Percentiles rank a stretch among this genome's conserved stretches.
Evolutionary conservation across 345 rosid species (phyloP).

Genomic region (Syzygium grande): DNA sequence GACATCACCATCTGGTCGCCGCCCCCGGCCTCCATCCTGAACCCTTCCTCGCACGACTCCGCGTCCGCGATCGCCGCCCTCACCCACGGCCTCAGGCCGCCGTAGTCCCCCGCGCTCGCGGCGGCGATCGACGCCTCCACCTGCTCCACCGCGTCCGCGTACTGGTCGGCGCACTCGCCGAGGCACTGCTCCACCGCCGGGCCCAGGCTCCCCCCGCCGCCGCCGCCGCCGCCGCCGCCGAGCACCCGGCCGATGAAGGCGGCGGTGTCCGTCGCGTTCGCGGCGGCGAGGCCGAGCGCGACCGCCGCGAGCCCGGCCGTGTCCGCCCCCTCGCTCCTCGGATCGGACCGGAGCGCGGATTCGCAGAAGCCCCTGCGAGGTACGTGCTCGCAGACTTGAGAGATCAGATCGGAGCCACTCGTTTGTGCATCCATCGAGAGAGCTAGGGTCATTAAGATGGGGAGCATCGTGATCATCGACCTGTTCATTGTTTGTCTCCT

Average conservation of each 20-base stretch:
- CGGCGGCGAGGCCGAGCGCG: not conserved
- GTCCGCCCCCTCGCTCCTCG: not conserved
- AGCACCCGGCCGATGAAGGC: not conserved
- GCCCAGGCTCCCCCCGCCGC: not conserved
- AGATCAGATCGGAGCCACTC: not conserved
- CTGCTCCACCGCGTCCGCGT: slow-evolving; percentile 13
- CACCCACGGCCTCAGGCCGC: slow-evolving; percentile 3
- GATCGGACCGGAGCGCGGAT: not conserved
- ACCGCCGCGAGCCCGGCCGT: not conserved
- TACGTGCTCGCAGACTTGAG: not conserved
- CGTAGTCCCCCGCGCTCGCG: not conserved
- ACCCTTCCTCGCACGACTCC: slow-evolving; percentile 7
- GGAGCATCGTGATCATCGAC: not conserved
- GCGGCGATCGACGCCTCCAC: slow-evolving; percentile 13
- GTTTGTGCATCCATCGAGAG: not conserved
- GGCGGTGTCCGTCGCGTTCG: slow-evolving; percentile 3
- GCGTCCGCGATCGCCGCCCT: slow-evolving; percentile 4
- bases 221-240: not conserved
- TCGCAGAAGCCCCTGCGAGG: not conserved
- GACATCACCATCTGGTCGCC: not conserved
- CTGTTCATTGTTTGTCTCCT: not conserved
- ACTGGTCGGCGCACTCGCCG: slow-evolving; percentile 8
- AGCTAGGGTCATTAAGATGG: not conserved
- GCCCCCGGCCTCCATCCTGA: not conserved
- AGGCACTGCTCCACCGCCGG: slow-evolving; percentile 11